Evolutionary conservation across 495 filamentous ascomycete species (phyloP).

Genomic region (Aspergillus affinis): DNA sequence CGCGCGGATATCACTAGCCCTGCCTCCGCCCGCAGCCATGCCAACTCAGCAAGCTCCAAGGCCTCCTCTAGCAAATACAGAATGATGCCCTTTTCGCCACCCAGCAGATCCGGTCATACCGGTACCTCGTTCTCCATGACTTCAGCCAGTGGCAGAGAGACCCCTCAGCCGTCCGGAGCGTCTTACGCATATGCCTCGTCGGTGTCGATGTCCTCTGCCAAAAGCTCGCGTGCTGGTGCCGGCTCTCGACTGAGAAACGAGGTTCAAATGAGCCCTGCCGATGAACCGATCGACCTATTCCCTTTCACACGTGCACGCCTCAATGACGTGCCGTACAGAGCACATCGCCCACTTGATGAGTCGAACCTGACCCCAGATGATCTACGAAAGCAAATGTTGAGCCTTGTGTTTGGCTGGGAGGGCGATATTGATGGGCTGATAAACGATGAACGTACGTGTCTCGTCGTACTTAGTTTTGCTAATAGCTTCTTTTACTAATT

Average conservation of each 20-base stretch:
- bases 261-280: conserved; percentile 63
- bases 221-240: conserved; percentile 59
- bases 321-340: conserved; percentile 75
- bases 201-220: conserved; percentile 63
- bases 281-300: conserved; percentile 61
- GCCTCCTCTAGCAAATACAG: conserved; percentile 46
- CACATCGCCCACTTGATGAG: conserved; percentile 61
- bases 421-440: conserved; percentile 81
- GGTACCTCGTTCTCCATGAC: conserved; percentile 47
- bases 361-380: conserved; percentile 74
- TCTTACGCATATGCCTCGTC: conserved; percentile 47
- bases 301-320: conserved; percentile 71
- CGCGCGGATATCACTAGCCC: conserved; percentile 62
- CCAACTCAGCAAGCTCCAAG: conserved; percentile 58
- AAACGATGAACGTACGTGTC: conserved; percentile 69
- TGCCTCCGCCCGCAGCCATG: conserved; percentile 60
- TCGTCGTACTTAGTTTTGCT: conserved; percentile 2
- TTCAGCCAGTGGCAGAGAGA: conserved; percentile 35
- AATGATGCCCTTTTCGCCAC: conserved; percentile 37
- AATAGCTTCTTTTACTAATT: conserved; percentile 12
- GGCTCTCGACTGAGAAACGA: conserved; percentile 81
- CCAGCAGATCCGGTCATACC: conserved; percentile 45
- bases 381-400: conserved; percentile 87
- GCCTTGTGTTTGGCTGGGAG: conserved; percentile 92
- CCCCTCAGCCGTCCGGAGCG: conserved; percentile 38